Evolutionary conservation across 2,329 filamentous ascomycete genomes (phyloP).

Genomic region (Colletotrichum sp.): DNA sequence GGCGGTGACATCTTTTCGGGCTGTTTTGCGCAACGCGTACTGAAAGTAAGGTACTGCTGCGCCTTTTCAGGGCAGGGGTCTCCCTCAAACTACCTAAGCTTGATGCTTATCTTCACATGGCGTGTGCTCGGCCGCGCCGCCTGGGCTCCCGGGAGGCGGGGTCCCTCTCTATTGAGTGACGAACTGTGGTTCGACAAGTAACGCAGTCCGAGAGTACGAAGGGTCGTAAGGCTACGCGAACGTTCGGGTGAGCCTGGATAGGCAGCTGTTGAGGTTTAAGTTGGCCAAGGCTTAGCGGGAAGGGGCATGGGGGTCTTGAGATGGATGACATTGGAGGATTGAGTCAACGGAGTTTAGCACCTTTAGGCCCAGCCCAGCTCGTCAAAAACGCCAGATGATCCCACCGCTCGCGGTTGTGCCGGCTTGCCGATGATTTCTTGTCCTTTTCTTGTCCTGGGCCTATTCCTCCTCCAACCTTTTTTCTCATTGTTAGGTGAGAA

Average conservation of each 20-base stretch:
- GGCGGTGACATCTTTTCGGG: neutral
- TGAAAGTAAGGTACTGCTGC: neutral
- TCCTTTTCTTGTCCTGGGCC: conserved; percentile 3
- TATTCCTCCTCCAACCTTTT: conserved; percentile 23
- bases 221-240: conserved; percentile 19
- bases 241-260: neutral
- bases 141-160: neutral
- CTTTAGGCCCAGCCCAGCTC: neutral
- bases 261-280: neutral
- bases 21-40: neutral
- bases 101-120: conserved; percentile 16
- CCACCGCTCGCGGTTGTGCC: conserved; percentile 1
- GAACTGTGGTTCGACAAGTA: conserved; percentile 4
- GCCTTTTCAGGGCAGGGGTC: neutral
- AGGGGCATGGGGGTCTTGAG: neutral
- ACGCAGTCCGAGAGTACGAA: neutral
- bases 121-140: conserved; percentile 6
- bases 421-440: conserved; percentile 3
- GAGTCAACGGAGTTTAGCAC: conserved; percentile 13
- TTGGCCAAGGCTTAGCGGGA: neutral
- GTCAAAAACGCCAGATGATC: conserved; percentile 12
- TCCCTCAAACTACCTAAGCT: neutral
- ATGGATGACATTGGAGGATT: conserved; percentile 1
- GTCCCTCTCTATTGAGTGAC: neutral
- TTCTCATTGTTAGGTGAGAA: neutral